A percentile compares a stretch with the other conserved stretches of the same genome.
These are phyloP conservation scores for Nicotiana otophora DNA, from an alignment of 257 asterid species.

Conservation along the genomic window DNA sequence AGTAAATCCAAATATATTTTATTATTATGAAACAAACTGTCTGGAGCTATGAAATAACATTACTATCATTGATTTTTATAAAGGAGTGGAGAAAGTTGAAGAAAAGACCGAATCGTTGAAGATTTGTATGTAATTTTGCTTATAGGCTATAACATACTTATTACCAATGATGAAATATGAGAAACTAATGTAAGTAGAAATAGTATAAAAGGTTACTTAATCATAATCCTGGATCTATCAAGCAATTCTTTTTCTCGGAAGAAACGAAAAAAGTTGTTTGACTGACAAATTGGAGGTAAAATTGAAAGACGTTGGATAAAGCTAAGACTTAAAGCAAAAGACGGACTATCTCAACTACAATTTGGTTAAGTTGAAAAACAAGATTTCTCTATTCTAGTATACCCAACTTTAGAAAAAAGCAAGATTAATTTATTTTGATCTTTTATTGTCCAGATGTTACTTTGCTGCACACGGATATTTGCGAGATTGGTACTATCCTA, in stretches of 20 bases:
- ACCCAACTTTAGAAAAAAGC: constrained; percentile 7
- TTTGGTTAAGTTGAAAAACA: background rate
- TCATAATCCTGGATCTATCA: background rate
- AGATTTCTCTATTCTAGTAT: background rate
- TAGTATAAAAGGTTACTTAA: background rate
- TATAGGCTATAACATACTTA: background rate
- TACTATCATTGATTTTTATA: background rate
- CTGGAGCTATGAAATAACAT: no score
- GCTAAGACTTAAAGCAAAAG: constrained; percentile 1
- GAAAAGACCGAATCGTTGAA: background rate
- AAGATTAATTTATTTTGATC: background rate
- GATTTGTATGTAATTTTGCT: background rate
- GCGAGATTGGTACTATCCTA: background rate
- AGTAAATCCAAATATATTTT: no score
- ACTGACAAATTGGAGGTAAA: background rate
- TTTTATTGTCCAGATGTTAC: background rate
- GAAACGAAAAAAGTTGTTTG: background rate
- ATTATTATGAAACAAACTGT: no score
- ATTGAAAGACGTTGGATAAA: background rate
- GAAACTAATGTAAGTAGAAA: background rate
- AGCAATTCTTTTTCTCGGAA: background rate
- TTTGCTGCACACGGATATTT: background rate
- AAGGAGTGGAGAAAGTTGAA: background rate
- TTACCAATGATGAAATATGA: background rate
- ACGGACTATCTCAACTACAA: background rate